phyloP scores from a whole-genome alignment of 805 yeast species.

The Nakazawaea wyomingensis region DNA sequence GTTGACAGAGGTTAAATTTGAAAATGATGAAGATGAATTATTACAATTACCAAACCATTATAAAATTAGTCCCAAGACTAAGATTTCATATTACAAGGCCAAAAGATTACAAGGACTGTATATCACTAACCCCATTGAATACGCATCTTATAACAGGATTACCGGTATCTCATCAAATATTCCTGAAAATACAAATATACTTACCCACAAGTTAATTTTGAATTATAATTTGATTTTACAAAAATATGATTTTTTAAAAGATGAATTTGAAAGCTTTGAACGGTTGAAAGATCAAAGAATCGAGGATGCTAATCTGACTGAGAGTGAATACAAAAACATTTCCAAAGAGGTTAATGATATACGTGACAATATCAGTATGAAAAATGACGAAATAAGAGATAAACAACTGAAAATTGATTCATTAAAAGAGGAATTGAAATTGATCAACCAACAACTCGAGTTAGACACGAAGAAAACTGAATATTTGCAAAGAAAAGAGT shows the following conservation, averaged over 20 bases:
- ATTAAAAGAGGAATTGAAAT: slow-evolving; percentile 20
- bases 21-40: slow-evolving; percentile 38
- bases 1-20: slow-evolving; percentile 67
- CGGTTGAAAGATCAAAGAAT: slow-evolving; percentile 34
- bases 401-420: slow-evolving; percentile 18
- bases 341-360: slow-evolving; percentile 39
- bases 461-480: slow-evolving; percentile 27
- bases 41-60: slow-evolving; percentile 18
- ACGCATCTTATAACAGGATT: slow-evolving; percentile 22
- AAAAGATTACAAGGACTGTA: slow-evolving; percentile 59
- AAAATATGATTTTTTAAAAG: slow-evolving; percentile 35
- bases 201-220: slow-evolving; percentile 62
- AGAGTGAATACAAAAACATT: slow-evolving; percentile 40
- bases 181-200: slow-evolving; percentile 28
- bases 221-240: slow-evolving; percentile 45
- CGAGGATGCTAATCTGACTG: slow-evolving; percentile 37
- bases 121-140: slow-evolving; percentile 59
- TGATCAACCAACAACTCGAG: slow-evolving; percentile 25
- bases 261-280: slow-evolving; percentile 44
- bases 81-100: slow-evolving; percentile 44
- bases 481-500: slow-evolving; percentile 42
- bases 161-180: slow-evolving; percentile 28
- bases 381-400: slow-evolving; percentile 23
- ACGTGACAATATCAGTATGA: slow-evolving; percentile 26
- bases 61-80: slow-evolving; percentile 20